Percentiles rank a stretch among this genome's conserved stretches.
phyloP scores from a whole-genome alignment of 2,329 filamentous ascomycete genomes.

The Phoma sp. region DNA sequence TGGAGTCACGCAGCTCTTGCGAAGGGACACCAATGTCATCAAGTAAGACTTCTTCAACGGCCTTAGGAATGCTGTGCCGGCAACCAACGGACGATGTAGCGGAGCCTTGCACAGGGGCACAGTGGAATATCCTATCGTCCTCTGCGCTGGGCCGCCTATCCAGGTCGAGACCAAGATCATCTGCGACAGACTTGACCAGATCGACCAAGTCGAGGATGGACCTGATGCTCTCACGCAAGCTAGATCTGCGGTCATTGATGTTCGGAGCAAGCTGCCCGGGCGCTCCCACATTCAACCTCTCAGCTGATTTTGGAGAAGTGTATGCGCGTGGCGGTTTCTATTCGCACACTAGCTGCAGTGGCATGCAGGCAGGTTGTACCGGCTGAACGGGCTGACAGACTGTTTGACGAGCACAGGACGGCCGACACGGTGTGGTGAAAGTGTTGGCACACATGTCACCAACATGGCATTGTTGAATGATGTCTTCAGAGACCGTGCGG shows the following conservation, averaged over 20 bases:
- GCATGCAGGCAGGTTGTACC: neutral
- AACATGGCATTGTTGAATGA: conserved; percentile 24
- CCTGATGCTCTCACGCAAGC: conserved; percentile 31
- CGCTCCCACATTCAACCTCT: conserved; percentile 37
- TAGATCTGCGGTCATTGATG: conserved; percentile 39
- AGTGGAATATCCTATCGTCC: conserved; percentile 36
- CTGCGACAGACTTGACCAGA: conserved; percentile 46
- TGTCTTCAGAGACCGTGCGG: conserved; percentile 27
- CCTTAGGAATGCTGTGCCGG: neutral
- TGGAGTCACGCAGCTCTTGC: conserved; percentile 19
- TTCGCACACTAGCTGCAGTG: conserved; percentile 17
- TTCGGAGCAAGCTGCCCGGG: conserved; percentile 36
- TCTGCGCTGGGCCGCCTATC: conserved; percentile 26
- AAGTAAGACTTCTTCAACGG: conserved; percentile 7
- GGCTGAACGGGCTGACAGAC: neutral
- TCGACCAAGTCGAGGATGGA: conserved; percentile 47
- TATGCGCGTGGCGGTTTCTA: conserved; percentile 20
- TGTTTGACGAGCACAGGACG: neutral
- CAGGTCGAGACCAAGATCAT: conserved; percentile 46
- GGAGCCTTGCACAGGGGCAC: conserved; percentile 30
- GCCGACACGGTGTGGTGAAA: conserved; percentile 4
- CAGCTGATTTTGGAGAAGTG: conserved; percentile 28
- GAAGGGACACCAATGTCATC: conserved; percentile 20
- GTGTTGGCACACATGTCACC: conserved; percentile 4
- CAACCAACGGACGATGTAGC: conserved; percentile 8